A percentile compares a stretch with the other conserved stretches of the same genome.
Conservation (phyloP, 768 basidiomycete genomes). For the Chalciporus chontae region DNA sequence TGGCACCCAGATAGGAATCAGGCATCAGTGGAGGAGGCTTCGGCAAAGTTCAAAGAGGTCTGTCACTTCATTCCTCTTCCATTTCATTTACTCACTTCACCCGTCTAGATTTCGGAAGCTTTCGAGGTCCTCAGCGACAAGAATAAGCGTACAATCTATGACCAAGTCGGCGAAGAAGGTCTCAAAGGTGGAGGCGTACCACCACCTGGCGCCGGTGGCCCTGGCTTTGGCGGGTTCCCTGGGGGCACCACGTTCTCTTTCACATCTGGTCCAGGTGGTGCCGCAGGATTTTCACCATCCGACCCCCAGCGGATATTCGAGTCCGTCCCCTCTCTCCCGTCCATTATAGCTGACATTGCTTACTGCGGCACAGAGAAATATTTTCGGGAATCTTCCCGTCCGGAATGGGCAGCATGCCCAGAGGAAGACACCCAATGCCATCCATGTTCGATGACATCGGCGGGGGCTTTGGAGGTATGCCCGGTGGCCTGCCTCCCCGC, state of each 20-base stretch:
- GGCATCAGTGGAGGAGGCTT: slow-evolving; percentile 83
- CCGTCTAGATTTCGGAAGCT: slow-evolving; percentile 78
- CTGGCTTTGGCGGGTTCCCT: slow-evolving; percentile 45
- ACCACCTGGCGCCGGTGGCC: slow-evolving; percentile 48
- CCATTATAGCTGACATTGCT: slow-evolving; percentile 4
- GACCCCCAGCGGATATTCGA: slow-evolving; percentile 90
- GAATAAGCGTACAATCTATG: slow-evolving; percentile 81
- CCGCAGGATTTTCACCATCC: slow-evolving; percentile 62
- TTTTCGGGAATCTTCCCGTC: slow-evolving; percentile 42
- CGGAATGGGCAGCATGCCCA: slow-evolving; percentile 34
- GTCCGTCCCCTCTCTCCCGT: slow-evolving; percentile 41
- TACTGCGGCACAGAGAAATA: slow-evolving; percentile 44
- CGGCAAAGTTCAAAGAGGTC: slow-evolving; percentile 90
- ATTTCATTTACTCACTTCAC: neutral
- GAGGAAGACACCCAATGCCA: slow-evolving; percentile 31
- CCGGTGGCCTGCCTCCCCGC: slow-evolving; percentile 56
- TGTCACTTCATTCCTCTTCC: slow-evolving; percentile 3
- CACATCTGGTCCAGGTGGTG: slow-evolving; percentile 40
- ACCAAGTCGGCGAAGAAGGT: slow-evolving; percentile 94
- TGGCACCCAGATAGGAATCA: slow-evolving; percentile 93
- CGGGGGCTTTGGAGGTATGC: slow-evolving; percentile 41
- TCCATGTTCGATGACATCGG: slow-evolving; percentile 40
- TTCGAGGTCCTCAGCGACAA: slow-evolving; percentile 93
- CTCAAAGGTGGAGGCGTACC: slow-evolving; percentile 69
- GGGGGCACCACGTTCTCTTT: slow-evolving; percentile 57